Base-by-base conservation (phyloP, 2,329 filamentous ascomycete species). In the Claviceps capensis region DNA sequence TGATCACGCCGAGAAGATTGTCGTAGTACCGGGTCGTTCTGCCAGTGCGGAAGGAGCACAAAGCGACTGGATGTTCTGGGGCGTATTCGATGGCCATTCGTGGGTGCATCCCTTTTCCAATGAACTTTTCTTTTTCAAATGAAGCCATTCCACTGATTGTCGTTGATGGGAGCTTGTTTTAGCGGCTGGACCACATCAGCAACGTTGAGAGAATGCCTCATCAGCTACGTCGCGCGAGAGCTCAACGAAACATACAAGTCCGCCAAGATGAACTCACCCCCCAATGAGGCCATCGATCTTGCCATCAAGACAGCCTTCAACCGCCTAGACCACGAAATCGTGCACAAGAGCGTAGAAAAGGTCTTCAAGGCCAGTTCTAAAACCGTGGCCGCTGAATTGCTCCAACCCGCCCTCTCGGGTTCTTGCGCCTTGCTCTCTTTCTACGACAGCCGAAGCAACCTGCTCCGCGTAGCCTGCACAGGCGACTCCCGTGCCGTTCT, bases 31-130 rank as follows among this genome's bases (percentile, higher is more conserved):
- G 4, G 76, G 77, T 50, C 77, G 61, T 69, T 77, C 64, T 69
- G 61, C 56, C 37, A 63, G 61, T 23, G 61, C 63, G 22, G 60
- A 65, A 37, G 66, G 76, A 13, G 41, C 48, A 6, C 55, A 44
- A 54, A 87, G 79, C 55, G 94, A 98, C 68, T 98, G 93, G 93
- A 97, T 97, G 89, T 98, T 98, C 67, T 98, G 94, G 93, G 93
- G 90, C 53, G 90, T 98, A 17, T 98, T 97, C 67, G 93, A 98
- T 64, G 93, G 93, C 0, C 93, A 98, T 69, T 88, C 87, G 88
- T 91, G 72, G 68, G 79, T 77, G 44, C 30, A 16, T 17, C 40
- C 49, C 41, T 54, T 53, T 17, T 59, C 34, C 60, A n/a, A 34
- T 43, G 41, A 23, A 5, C 8, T 5, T 43, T 14, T 16, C 41